phyloP scores from a whole-genome alignment of 176 grass and related monocot species.

The Sorghum bicolor region Sorghum_bicolor_NCBIv3 NC_012871.2:1972501-1973000 shows the following conservation, averaged over 20 bases:
- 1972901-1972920: neutral
- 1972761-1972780: conserved; percentile 31
- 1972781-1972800: conserved; percentile 13
- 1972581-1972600: conserved; percentile 71
- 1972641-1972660: conserved; percentile 15
- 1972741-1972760: conserved; percentile 12
- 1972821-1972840: neutral
- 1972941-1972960: neutral
- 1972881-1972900: neutral
- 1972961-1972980: neutral
- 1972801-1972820: conserved; percentile 19
- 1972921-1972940: neutral
- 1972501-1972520: too few species aligned
- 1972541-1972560: neutral
- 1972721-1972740: conserved; percentile 24
- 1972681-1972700: neutral
- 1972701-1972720: neutral
- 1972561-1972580: conserved; percentile 40
- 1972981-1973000: neutral
- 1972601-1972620: conserved; percentile 47
- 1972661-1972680: neutral
- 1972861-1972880: neutral
- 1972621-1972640: conserved; percentile 35
- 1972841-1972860: neutral
- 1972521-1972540: neutral